Conservation (phyloP, 139 green algal species). For the Coccomyxa sp. region DNA sequence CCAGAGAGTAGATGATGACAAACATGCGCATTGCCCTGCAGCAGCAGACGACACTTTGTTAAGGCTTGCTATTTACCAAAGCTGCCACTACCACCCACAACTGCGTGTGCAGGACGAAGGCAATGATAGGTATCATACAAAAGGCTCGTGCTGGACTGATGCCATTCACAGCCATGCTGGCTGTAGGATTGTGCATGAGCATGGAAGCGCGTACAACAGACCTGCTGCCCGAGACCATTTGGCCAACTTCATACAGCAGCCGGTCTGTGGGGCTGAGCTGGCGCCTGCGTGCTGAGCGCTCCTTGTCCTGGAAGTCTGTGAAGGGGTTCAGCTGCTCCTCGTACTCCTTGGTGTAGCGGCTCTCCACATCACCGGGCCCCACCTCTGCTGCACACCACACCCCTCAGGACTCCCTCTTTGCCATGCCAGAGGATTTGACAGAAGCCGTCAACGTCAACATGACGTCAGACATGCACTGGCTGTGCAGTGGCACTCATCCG, state of each 20-base stretch:
- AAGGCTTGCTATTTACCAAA: neutral
- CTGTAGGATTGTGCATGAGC: neutral
- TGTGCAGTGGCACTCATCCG: too few species aligned
- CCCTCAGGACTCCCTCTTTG: neutral
- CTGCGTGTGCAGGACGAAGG: neutral
- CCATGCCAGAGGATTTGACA: neutral
- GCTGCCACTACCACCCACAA: neutral
- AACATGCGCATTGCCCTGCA: slow-evolving; percentile 49
- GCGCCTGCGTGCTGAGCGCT: slow-evolving; percentile 25
- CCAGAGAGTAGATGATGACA: slow-evolving; percentile 79
- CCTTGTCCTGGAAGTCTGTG: slow-evolving; percentile 36
- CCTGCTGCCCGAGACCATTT: slow-evolving; percentile 34
- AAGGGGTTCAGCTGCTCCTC: slow-evolving; percentile 91
- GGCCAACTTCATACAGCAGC: slow-evolving; percentile 25
- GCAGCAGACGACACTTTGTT: neutral
- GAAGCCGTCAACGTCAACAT: neutral
- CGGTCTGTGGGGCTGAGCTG: slow-evolving; percentile 28
- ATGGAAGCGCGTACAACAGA: slow-evolving; percentile 6
- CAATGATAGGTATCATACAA: neutral
- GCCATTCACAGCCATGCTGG: neutral
- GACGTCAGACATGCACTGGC: neutral
- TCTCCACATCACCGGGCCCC: slow-evolving; percentile 66
- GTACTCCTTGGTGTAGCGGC: slow-evolving; percentile 80
- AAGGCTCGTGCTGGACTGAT: neutral
- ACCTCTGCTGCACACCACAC: slow-evolving; percentile 28